A percentile compares a stretch with the other conserved stretches of the same genome.
These are phyloP conservation scores for Beta lomatogona DNA, from an alignment of 179 eudicot species.

Conservation along the genomic window DNA sequence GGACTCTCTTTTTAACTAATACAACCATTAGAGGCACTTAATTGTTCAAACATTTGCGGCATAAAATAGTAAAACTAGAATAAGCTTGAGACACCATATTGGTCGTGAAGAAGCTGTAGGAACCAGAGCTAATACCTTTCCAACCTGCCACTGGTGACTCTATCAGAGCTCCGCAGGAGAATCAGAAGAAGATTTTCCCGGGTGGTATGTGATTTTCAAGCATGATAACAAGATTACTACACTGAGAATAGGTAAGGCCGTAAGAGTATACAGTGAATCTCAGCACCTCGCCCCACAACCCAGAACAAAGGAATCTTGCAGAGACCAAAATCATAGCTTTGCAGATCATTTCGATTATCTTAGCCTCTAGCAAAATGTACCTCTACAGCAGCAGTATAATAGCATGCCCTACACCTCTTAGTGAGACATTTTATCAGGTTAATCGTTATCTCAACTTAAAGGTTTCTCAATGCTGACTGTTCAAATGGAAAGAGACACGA, in stretches of 20 bases:
- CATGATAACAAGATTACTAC: neutral
- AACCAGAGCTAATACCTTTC: neutral
- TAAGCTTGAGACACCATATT: neutral
- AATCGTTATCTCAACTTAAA: no score
- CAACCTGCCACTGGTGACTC: no score
- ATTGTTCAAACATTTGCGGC: neutral
- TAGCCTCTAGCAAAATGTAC: neutral
- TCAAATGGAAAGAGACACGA: neutral
- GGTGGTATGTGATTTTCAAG: neutral
- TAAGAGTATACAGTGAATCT: neutral
- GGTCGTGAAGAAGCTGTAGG: neutral
- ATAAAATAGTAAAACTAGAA: neutral
- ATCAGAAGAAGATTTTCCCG: neutral
- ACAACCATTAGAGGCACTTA: neutral
- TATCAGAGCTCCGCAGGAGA: neutral
- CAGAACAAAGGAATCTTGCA: no score
- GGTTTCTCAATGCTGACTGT: neutral
- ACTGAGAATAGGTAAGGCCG: neutral
- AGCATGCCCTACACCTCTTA: neutral
- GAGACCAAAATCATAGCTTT: no score
- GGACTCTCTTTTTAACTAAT: neutral
- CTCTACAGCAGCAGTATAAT: neutral
- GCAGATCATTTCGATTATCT: neutral
- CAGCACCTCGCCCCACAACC: no score
- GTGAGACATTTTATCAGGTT: neutral